Conservation (phyloP, 208 protist genomes). For the Eutreptiella sp. region DNA sequence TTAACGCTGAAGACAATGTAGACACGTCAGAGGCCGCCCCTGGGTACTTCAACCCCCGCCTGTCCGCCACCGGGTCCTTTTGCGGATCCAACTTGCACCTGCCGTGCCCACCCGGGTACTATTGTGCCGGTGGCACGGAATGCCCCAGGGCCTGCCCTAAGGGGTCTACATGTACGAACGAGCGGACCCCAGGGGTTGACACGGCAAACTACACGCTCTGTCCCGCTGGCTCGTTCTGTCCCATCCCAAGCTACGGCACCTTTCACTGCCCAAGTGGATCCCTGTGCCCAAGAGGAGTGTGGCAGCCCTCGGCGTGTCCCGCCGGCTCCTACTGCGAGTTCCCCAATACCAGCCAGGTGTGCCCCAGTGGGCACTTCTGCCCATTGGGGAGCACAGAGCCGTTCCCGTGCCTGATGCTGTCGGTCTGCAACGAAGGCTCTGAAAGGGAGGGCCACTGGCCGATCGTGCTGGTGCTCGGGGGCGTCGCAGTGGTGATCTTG, state of each 20-base stretch:
- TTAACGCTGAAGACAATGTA: too few species aligned
- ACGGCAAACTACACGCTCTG: too few species aligned
- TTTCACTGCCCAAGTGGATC: not conserved
- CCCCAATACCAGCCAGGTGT: not conserved
- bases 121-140: too few species aligned
- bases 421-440: not conserved
- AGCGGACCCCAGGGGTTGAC: too few species aligned
- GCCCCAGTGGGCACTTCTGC: slow-evolving; percentile 23
- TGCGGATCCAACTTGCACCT: too few species aligned
- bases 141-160: too few species aligned
- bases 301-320: slow-evolving; percentile 11
- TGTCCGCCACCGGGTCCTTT: too few species aligned
- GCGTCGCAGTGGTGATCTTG: too few species aligned
- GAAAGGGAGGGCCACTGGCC: not conserved
- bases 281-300: slow-evolving; percentile 17
- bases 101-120: too few species aligned
- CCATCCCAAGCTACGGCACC: not conserved
- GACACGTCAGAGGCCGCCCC: too few species aligned
- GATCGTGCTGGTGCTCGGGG: not conserved
- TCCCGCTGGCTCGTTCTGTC: slow-evolving; percentile 14
- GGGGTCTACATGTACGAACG: too few species aligned
- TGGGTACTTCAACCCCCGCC: too few species aligned
- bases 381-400: not conserved
- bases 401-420: not conserved
- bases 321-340: slow-evolving; percentile 24